Evolutionary conservation across 1,284 basidiomycete species (phyloP).

Genomic region (Schizophyllum amplum): DNA sequence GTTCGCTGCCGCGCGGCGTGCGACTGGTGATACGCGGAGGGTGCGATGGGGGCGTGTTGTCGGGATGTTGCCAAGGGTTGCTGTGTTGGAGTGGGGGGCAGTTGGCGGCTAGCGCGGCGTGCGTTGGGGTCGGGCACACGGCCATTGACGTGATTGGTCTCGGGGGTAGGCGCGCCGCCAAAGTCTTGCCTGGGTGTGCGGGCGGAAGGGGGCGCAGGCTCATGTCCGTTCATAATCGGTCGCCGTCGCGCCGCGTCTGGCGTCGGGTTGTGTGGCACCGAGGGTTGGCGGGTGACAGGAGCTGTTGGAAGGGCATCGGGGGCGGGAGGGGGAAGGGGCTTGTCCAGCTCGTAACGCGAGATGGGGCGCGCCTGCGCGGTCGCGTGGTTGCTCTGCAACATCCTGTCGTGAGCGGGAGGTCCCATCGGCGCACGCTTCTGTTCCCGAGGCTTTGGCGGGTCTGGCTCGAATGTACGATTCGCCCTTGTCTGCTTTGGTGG

Average conservation of each 20-base stretch:
- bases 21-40: background rate
- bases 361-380: background rate
- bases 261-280: constrained; percentile 1
- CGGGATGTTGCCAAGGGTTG: background rate
- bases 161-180: background rate
- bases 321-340: constrained; percentile 1
- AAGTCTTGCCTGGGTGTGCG: background rate
- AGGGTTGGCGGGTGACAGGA: constrained; percentile 5
- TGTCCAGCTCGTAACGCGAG: constrained; percentile 11
- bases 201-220: background rate
- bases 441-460: background rate
- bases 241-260: background rate
- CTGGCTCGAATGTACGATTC: background rate
- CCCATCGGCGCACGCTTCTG: background rate
- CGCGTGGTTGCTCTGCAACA: background rate
- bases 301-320: constrained; percentile 3
- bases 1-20: background rate
- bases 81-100: background rate
- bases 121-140: background rate
- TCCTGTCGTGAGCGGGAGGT: background rate
- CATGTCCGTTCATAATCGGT: background rate
- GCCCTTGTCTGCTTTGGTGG: background rate
- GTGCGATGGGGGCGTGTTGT: background rate
- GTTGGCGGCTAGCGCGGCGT: background rate
- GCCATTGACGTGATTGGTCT: background rate